Evolutionary conservation across 2,329 filamentous ascomycete genomes (phyloP).

Genomic region (Scedosporium boydii): DNA sequence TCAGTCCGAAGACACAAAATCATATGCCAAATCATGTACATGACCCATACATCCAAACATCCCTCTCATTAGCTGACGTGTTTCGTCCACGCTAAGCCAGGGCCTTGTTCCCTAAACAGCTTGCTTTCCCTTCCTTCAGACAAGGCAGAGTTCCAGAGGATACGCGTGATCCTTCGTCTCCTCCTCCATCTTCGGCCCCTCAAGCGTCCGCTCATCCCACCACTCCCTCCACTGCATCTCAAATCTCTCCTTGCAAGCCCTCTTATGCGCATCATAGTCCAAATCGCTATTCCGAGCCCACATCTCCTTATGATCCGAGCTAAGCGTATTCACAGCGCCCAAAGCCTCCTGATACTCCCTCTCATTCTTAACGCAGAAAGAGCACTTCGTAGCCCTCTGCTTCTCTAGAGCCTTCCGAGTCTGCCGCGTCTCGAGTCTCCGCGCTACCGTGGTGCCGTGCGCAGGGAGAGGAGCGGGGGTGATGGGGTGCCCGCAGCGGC

Average conservation of each 20-base stretch:
- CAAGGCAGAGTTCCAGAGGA: neutral
- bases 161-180: neutral
- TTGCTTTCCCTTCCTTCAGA: neutral
- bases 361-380: neutral
- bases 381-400: neutral
- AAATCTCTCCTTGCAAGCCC: no score
- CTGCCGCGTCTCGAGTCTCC: neutral
- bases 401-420: neutral
- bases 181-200: neutral
- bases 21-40: no score
- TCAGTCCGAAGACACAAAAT: no score
- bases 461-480: neutral
- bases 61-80: no score
- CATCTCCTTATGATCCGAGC: neutral
- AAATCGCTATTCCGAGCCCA: neutral
- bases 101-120: neutral
- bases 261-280: neutral
- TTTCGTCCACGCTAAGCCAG: neutral
- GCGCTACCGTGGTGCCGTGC: no score
- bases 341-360: neutral
- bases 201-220: neutral
- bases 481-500: slow-evolving; percentile 1
- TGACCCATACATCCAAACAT: no score
- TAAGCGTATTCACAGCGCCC: neutral
- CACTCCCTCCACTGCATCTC: neutral